phyloP scores from a whole-genome alignment of 495 filamentous ascomycete genomes.

The Rhizodiscina lignyota region DNA sequence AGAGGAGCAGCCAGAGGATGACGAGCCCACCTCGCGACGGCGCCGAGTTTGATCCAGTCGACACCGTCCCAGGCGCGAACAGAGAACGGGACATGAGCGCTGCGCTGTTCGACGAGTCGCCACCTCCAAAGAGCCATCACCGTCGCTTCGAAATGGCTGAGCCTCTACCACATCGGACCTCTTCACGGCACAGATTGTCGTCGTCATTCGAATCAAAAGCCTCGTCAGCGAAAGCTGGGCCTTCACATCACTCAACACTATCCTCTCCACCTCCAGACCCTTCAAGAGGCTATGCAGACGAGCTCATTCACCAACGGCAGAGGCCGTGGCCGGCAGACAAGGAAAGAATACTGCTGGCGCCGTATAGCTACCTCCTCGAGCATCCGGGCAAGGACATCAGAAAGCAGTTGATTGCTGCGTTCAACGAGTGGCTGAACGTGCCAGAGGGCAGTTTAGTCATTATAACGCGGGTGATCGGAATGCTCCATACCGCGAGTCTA shows the following conservation, averaged over 20 bases:
- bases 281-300: too few species aligned
- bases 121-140: neutral
- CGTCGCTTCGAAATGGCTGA: slow-evolving; percentile 2
- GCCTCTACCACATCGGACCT: neutral
- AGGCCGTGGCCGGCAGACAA: slow-evolving; percentile 21
- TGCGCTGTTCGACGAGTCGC: too few species aligned
- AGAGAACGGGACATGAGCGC: too few species aligned
- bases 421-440: slow-evolving; percentile 80
- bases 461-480: slow-evolving; percentile 75
- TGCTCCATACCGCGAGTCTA: slow-evolving; percentile 87
- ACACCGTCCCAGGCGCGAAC: too few species aligned
- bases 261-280: too few species aligned
- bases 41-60: neutral
- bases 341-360: slow-evolving; percentile 55
- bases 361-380: slow-evolving; percentile 72
- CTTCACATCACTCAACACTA: too few species aligned
- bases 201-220: too few species aligned
- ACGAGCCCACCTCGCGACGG: slow-evolving; percentile 1
- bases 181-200: too few species aligned
- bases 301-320: slow-evolving; percentile 10
- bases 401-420: slow-evolving; percentile 68
- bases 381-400: slow-evolving; percentile 90
- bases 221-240: too few species aligned
- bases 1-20: slow-evolving; percentile 8
- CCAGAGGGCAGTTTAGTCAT: slow-evolving; percentile 58